phyloP scores from a whole-genome alignment of 371 early-diverging fungal species.

The Capniomyces stellatus region DNA sequence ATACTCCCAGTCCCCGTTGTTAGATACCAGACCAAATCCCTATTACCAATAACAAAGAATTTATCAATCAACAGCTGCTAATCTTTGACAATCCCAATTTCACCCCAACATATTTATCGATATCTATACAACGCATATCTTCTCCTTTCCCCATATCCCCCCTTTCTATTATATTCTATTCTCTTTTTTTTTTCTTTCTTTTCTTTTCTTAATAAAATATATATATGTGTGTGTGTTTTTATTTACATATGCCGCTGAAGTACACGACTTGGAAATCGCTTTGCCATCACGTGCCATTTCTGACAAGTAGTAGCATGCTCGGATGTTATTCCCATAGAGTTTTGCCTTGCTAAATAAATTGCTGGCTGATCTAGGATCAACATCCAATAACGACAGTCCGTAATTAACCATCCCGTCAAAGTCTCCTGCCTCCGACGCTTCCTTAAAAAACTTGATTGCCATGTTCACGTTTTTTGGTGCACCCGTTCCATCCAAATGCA shows the following conservation, averaged over 20 bases:
- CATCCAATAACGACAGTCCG: conserved; percentile 15
- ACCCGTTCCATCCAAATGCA: conserved; percentile 50
- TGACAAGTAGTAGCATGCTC: conserved; percentile 56
- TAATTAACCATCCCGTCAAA: conserved; percentile 29
- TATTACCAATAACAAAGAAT: neutral
- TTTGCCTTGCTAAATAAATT: conserved; percentile 23
- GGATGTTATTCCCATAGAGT: conserved; percentile 32
- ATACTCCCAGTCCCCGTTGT: conserved; percentile 67
- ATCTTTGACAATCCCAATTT: too few species aligned
- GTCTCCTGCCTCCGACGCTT: conserved; percentile 30
- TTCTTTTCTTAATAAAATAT: neutral
- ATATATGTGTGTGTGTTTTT: neutral
- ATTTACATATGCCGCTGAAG: conserved; percentile 8
- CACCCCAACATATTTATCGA: too few species aligned
- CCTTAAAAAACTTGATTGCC: conserved; percentile 36
- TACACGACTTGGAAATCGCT: conserved; percentile 8
- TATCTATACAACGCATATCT: too few species aligned
- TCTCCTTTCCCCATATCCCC: too few species aligned
- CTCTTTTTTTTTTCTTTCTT: too few species aligned
- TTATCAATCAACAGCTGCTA: neutral
- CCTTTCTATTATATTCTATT: too few species aligned
- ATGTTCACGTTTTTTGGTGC: conserved; percentile 23
- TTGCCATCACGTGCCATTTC: conserved; percentile 29
- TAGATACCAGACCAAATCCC: conserved; percentile 53
- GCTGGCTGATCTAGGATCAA: conserved; percentile 8